Evolutionary conservation across 176 grass and related monocot genomes (phyloP).

Genomic region (Oryza glumipatula): DNA sequence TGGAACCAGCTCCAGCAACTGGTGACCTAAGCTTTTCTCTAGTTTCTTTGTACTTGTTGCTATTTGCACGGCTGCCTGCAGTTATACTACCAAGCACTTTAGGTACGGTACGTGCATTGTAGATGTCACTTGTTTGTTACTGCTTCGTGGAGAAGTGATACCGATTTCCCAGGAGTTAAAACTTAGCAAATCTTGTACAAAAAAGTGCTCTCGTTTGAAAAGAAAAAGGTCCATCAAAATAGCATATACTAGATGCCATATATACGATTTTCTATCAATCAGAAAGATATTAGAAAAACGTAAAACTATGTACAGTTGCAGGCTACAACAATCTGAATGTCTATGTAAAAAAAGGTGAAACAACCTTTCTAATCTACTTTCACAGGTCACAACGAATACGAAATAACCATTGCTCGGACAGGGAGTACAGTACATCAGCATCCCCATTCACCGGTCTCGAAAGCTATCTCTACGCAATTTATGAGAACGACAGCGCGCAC

Average conservation of each 20-base stretch:
- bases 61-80: not conserved
- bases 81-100: not conserved
- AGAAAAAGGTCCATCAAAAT: not conserved
- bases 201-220: not conserved
- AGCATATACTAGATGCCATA: not conserved
- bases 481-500: not conserved
- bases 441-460: not conserved
- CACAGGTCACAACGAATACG: not conserved
- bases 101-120: not conserved
- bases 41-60: constrained; percentile 1
- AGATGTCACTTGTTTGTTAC: not conserved
- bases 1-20: constrained; percentile 1
- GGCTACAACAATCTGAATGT: not conserved
- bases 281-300: not conserved
- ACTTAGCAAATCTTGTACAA: not conserved
- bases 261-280: not conserved
- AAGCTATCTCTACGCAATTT: not conserved
- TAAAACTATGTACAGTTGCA: not conserved
- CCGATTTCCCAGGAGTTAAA: not conserved
- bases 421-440: not conserved
- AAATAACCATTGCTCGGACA: not conserved
- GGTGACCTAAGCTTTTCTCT: not conserved
- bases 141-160: not conserved
- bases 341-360: not conserved
- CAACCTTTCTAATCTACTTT: not conserved